Evolutionary conservation across 1,284 basidiomycete genomes (phyloP), one percentile per base, ranked within the genome.

Genomic region (Ceratorhiza oryzae-sativae): DNA sequence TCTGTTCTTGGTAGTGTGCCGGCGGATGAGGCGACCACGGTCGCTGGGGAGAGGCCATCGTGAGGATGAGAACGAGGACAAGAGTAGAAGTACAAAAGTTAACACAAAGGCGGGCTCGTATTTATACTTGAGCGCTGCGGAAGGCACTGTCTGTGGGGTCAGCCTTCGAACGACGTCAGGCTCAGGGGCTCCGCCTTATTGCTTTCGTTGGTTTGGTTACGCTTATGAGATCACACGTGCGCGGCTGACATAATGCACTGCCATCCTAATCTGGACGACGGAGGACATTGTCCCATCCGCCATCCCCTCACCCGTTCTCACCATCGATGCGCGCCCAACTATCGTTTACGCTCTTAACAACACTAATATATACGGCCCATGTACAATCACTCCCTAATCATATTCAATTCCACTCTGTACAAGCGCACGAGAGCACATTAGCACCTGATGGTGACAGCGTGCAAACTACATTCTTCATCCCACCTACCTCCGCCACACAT

Each of bases 1-100:
- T 56, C n/a, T 51, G 65, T 23, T 70, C 39, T 30, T 56, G 65
- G 53, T 70, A 70, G 53, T 70, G 65, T 15, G 65, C 53, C 27
- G 51, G 65, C 15, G 51, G 65, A 41, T 56, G 65, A 70, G 51
- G 65, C 18, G 65, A 70, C 65, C 65, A 70, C n/a, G 65, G 65
- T 58, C 53, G 36, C 4, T 34, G 51, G 34, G 49, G 63, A 32
- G 36, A 39, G 25, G 65, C 23, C 65, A 70, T 70, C 25, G 53
- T 70, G 65, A 63, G 60, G 48, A 45, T 20, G 6, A 30, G 46
- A 36, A 36, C 18, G 58, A 42, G 18, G 39, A n/a, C 20, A 34
- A 39, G 45, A 36, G 45, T 34, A 23, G 23, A 13, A 48, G 32
- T 23, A 27, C 10, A 30, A 27, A 27, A 10, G 46, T 49, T 12